phyloP scores from a whole-genome alignment of 768 basidiomycete species.

The Xerocomellus intermedius region DNA sequence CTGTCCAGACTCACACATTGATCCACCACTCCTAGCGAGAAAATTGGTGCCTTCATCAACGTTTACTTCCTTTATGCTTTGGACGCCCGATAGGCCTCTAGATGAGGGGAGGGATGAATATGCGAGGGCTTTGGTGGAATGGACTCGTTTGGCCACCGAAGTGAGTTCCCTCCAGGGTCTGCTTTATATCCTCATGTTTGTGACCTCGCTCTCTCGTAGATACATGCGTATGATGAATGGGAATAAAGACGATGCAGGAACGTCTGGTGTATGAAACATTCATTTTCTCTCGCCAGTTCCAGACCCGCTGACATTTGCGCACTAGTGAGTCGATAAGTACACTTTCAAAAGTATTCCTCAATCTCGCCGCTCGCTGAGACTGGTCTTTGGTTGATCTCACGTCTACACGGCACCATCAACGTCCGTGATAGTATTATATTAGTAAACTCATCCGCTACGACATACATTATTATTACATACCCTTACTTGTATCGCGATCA shows the following conservation, averaged over 20 bases:
- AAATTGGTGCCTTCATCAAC: conserved; percentile 47
- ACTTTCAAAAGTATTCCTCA: not conserved
- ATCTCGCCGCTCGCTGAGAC: not conserved
- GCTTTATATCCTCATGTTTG: not conserved
- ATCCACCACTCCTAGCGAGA: conserved; percentile 21
- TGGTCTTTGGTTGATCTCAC: not conserved
- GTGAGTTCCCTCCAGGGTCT: conserved; percentile 36
- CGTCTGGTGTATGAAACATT: not conserved
- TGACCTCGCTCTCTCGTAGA: conserved; percentile 12
- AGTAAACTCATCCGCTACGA: not conserved
- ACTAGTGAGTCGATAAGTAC: not conserved
- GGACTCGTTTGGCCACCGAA: conserved; percentile 63
- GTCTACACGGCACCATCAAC: not conserved
- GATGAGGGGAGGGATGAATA: conserved; percentile 75
- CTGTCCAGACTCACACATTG: not conserved
- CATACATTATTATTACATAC: not conserved
- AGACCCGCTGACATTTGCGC: not conserved
- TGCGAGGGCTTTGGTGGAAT: conserved; percentile 62
- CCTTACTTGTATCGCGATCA: not conserved
- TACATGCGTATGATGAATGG: conserved; percentile 27
- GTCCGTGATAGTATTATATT: not conserved
- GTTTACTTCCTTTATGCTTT: conserved; percentile 70
- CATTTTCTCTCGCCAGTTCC: not conserved
- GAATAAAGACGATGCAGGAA: not conserved
- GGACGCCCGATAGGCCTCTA: conserved; percentile 71